Evolutionary conservation across 441 rosid species (phyloP).

Genomic region (Lepidium campestre): DNA sequence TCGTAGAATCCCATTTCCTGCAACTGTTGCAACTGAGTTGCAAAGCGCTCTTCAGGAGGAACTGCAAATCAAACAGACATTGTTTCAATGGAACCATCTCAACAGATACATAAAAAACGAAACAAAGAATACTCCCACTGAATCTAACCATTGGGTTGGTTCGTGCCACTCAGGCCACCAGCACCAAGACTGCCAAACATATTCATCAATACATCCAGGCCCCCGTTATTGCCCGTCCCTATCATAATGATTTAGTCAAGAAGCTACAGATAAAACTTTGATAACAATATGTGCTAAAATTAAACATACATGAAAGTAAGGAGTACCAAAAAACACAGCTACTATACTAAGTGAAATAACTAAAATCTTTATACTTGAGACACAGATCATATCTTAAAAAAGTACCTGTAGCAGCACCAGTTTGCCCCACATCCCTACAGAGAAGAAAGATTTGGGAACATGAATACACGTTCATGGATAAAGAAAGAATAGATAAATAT

Average conservation of each 20-base stretch:
- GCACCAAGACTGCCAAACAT: conserved; percentile 63
- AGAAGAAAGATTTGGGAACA: conserved; percentile 8
- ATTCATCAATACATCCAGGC: conserved; percentile 49
- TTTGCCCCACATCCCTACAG: conserved; percentile 45
- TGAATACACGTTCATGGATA: not conserved
- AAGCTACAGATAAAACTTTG: not conserved
- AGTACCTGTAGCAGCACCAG: conserved; percentile 46
- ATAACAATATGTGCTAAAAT: not conserved
- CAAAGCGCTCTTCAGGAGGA: conserved; percentile 76
- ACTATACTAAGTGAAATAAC: not conserved
- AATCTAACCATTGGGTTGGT: conserved; percentile 42
- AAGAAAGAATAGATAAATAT: not conserved
- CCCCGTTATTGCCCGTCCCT: conserved; percentile 40
- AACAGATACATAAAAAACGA: not conserved
- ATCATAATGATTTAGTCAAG: not conserved
- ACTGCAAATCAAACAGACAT: conserved; percentile 31
- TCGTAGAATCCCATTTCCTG: conserved; percentile 95
- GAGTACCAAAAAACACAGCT: not conserved
- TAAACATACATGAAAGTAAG: not conserved
- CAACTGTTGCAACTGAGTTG: conserved; percentile 77
- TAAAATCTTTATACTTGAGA: not conserved
- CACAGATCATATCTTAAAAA: not conserved
- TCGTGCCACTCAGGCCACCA: conserved; percentile 38
- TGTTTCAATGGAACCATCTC: not conserved
- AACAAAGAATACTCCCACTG: not conserved